Percentiles rank a stretch among this genome's conserved stretches.
These are phyloP conservation scores for Fusarium oligoseptatum DNA, from an alignment of 2,329 filamentous ascomycete species.

Conservation along the genomic window DNA sequence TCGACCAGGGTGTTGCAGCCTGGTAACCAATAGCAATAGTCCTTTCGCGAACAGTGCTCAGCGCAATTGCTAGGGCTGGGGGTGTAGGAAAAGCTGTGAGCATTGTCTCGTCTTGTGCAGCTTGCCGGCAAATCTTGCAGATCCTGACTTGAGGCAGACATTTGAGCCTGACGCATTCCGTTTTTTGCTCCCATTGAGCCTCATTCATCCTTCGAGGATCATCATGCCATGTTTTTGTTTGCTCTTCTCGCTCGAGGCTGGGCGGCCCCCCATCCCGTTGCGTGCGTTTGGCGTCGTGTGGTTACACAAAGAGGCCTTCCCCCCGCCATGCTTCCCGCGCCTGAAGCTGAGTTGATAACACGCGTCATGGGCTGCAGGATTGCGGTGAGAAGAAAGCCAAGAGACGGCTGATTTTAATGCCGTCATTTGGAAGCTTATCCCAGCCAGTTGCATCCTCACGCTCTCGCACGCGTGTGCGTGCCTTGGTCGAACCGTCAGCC, in stretches of 20 bases:
- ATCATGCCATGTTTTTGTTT: conserved; percentile 1
- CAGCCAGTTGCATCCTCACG: neutral
- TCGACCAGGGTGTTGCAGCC: conserved; percentile 28
- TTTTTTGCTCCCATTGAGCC: conserved; percentile 4
- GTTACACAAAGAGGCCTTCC: conserved; percentile 33
- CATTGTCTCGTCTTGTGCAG: conserved; percentile 4
- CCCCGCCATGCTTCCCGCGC: conserved; percentile 20
- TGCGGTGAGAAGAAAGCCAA: conserved; percentile 1
- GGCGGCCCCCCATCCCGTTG: neutral
- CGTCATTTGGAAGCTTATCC: conserved; percentile 5
- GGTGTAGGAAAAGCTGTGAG: neutral
- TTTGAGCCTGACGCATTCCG: neutral
- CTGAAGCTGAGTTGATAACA: conserved; percentile 25
- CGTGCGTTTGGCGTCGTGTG: conserved; percentile 21
- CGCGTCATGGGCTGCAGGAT: conserved; percentile 21
- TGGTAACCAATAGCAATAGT: conserved; percentile 36
- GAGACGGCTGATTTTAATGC: conserved; percentile 1
- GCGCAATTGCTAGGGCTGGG: conserved; percentile 10
- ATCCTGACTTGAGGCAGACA: neutral
- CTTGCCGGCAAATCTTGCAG: conserved; percentile 24
- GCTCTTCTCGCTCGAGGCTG: neutral
- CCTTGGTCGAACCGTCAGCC: conserved; percentile 2
- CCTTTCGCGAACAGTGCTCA: conserved; percentile 36
- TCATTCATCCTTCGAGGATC: neutral
- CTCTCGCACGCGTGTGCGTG: neutral